Evolutionary conservation across 257 asterid genomes (phyloP), one percentile per base, ranked within the genome.

Genomic region (Solanum acaule): DNA sequence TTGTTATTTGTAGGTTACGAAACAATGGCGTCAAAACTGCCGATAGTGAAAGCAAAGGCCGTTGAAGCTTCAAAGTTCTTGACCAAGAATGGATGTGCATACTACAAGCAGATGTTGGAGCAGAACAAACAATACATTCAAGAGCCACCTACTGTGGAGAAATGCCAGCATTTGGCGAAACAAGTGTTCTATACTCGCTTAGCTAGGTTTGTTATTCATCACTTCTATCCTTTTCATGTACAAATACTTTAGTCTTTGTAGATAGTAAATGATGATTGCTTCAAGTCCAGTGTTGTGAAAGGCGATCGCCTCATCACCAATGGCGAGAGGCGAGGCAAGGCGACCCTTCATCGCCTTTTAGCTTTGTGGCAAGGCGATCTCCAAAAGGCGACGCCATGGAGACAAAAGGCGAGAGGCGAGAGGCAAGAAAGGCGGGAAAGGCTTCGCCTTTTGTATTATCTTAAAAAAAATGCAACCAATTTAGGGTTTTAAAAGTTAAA

Each of bases 101-200:
- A 88, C 89, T 90, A 83, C 84, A 88, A 88, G 85, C 85, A 88
- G 77, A 67, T 87, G 8, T 16, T 88, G 90, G 88, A 86, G 71
- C 49, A 84, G 82, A 90, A 90, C 88, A 87, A 88, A 71, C 89
- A 87, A 56, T 87, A 88, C 31, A 79, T 90, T 18, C 90, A 88
- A 79, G 89, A 75, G 14, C 87, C 92, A 34, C 92, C 92, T 18
- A 90, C 92, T 7, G 84, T 83, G 67, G 91, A 88, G 88, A 90
- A 88, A 83, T 90, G 91, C 73, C 61, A 85, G 67, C 85, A 68
- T 37, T 81, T 90, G 87, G 76, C 89, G 1, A 90, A 86, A 33
- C 90, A 90, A 35, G 83, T 86, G 13, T 70, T 85, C 37, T 88
- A 88, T 35, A 90, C 91, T 40, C 89, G 90, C 29, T 73, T 90